Base-by-base conservation (phyloP, 495 filamentous ascomycete species). In the Hypomontagnella submonticulosa region DNA sequence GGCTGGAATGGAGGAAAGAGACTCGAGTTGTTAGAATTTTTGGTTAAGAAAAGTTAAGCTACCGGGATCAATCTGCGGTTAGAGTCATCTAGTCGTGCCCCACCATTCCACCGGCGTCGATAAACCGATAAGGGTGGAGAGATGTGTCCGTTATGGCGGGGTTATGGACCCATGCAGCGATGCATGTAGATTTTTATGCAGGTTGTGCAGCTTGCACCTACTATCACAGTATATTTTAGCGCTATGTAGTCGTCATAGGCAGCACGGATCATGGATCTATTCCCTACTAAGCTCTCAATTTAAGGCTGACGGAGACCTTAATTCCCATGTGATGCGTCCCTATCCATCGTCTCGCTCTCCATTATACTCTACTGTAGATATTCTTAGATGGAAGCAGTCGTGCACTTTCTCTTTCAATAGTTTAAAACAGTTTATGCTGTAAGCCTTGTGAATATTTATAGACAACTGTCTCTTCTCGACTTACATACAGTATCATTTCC, bases 31-130 rank as follows among this genome's bases (percentile, higher is more conserved):
- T 42, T 44, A 41, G 16, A 57, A 63, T 50, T 49, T 56, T 63
- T 50, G 30, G 51, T 41, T 47, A 42, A 12, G 38, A 57, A 64
- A 58, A 53, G 12, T 64, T 27, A 30, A 56, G 53, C 61, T 71
- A 64, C 53, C 44, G 48, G 33, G 52, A 58, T 37, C n/a, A n/a
- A n/a, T n/a, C n/a, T n/a, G 11, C 37, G 54, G 47, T 49, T 62
- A 58, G 65, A 73, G 71, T 71, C 68, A 70, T 71, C 43, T 20
- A 37, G 44, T 73, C 66, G 69, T 73, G 62, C 71, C 71, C 71
- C 71, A 73, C 71, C 71, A 70, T 71, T 40, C 27, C 37, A 57
- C 33, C 46, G 13, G 11, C 42, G 19, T 36, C 5, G 55, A 60
- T 61, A 66, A 61, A 4, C 23, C 30, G 63, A 60, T 55, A 60